A percentile compares a stretch with the other conserved stretches of the same genome.
Conservation (phyloP, 352 stramenopile species). For the Phytophthora crassamura region DNA sequence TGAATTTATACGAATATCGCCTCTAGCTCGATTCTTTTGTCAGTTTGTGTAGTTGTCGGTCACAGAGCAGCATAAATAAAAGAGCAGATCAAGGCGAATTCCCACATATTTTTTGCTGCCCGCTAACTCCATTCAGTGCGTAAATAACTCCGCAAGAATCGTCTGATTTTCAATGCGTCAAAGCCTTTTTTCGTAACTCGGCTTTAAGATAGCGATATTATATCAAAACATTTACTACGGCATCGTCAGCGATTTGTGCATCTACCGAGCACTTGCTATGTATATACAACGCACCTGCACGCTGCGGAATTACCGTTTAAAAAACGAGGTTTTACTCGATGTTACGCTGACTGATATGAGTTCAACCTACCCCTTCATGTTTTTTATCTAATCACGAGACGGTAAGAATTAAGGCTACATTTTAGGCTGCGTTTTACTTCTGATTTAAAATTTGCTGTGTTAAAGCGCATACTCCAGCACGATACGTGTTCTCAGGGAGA, state of each 20-base stretch:
- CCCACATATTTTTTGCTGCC: too few relatives aligned
- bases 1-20: constrained; percentile 2
- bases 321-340: too few relatives aligned
- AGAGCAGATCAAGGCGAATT: too few relatives aligned
- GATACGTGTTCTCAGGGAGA: constrained; percentile 5
- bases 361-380: not conserved
- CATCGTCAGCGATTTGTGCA: constrained; percentile 5
- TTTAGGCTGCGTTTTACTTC: too few relatives aligned
- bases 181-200: constrained; percentile 3
- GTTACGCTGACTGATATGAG: too few relatives aligned
- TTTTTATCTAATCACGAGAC: constrained; percentile 3
- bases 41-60: not conserved
- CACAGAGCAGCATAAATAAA: too few relatives aligned
- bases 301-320: too few relatives aligned
- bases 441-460: constrained; percentile 4
- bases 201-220: constrained; percentile 1
- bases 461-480: constrained; percentile 3
- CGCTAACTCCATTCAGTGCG: too few relatives aligned
- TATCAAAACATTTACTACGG: constrained; percentile 3
- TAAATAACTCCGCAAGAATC: too few relatives aligned
- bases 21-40: not conserved
- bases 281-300: not conserved
- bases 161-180: too few relatives aligned
- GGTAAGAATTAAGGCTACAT: constrained; percentile 4
- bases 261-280: not conserved